Evolutionary conservation across 176 grass and related monocot genomes (phyloP).

Genomic region (Bromus sterilis): DNA sequence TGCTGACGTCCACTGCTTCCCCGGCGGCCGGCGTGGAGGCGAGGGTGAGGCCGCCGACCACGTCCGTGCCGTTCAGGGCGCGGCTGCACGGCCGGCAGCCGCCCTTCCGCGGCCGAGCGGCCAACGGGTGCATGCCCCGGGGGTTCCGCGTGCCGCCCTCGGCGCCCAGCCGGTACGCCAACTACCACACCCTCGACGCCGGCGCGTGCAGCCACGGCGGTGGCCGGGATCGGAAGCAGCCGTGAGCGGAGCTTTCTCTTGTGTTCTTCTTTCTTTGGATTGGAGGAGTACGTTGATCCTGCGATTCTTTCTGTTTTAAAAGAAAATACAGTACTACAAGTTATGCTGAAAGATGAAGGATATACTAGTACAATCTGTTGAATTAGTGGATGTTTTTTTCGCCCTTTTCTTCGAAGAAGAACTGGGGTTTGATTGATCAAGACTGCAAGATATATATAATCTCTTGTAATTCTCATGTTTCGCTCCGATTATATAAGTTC

Average conservation of each 20-base stretch:
- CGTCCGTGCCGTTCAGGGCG: conserved; percentile 3
- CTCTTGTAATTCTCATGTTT: background rate
- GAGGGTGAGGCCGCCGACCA: background rate
- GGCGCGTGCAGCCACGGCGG: conserved; percentile 24
- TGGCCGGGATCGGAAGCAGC: conserved; percentile 20
- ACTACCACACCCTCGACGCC: conserved; percentile 66
- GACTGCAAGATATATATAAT: no score
- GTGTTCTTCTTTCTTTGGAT: background rate
- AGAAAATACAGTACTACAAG: background rate
- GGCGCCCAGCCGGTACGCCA: conserved; percentile 73
- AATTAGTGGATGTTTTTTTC: background rate
- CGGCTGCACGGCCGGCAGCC: background rate
- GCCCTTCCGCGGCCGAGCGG: conserved; percentile 18
- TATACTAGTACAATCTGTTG: background rate
- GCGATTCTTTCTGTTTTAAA: background rate
- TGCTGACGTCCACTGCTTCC: background rate
- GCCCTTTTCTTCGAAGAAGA: background rate
- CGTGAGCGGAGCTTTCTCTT: background rate
- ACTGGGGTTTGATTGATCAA: background rate
- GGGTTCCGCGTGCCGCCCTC: conserved; percentile 53
- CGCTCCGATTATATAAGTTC: background rate
- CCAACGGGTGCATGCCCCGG: conserved; percentile 68
- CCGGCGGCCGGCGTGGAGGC: background rate
- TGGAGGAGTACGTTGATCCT: background rate
- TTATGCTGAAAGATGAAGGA: background rate